A percentile compares a stretch with the other conserved stretches of the same genome.
phyloP scores from a whole-genome alignment of 1,139 yeast species.

The Lodderomyces metapsilosis region DNA sequence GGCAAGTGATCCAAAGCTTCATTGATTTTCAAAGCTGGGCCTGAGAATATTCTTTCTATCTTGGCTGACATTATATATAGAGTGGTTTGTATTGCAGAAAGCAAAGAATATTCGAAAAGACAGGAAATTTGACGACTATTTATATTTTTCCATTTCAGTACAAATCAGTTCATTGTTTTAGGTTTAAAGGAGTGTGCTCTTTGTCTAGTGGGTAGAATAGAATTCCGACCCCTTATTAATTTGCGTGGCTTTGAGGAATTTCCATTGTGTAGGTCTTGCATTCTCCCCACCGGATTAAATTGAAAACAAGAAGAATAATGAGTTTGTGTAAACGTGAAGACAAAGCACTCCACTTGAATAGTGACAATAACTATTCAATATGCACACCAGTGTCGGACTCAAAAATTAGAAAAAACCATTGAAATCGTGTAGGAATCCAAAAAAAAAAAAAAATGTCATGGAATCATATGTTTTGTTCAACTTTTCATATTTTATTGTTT shows the following conservation, averaged over 20 bases:
- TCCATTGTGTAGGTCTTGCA: neutral
- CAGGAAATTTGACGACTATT: neutral
- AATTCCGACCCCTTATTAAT: neutral
- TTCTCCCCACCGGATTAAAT: neutral
- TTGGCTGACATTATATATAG: conserved; percentile 12
- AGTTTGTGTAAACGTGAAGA: neutral
- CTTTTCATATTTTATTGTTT: no score
- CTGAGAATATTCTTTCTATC: conserved; percentile 16
- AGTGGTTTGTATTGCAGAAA: no score
- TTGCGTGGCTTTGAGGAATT: no score
- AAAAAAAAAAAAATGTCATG: no score
- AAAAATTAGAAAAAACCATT: no score
- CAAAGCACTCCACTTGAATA: neutral
- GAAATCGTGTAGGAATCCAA: no score
- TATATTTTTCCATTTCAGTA: neutral
- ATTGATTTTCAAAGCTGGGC: conserved; percentile 34
- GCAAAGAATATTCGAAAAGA: no score
- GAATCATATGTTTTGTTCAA: no score
- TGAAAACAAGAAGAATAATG: neutral
- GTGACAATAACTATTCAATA: neutral
- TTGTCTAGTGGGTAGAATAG: neutral
- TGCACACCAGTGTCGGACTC: neutral
- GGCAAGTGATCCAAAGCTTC: conserved; percentile 38
- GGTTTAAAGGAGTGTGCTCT: neutral
- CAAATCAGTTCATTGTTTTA: no score